Percentiles rank a stretch among this genome's conserved stretches.
Conservation (phyloP, 1,284 basidiomycete species). For the Cystobasidium slooffiae region DNA sequence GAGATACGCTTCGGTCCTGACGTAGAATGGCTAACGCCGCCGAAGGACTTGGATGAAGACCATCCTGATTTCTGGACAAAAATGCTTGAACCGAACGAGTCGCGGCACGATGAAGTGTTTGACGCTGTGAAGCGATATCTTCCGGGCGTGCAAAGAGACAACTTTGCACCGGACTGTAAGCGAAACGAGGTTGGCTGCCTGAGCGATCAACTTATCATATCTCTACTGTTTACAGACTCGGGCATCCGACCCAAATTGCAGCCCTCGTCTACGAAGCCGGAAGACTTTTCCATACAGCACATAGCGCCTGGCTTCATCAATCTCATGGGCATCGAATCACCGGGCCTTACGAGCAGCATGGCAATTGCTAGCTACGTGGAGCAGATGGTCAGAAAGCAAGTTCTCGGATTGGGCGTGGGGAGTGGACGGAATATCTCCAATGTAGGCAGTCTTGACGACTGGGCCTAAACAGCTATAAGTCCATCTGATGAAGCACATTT, state of each 20-base stretch:
- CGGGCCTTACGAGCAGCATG: conserved; percentile 62
- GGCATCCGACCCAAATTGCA: conserved; percentile 90
- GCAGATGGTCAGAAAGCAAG: conserved; percentile 57
- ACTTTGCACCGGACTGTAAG: conserved; percentile 75
- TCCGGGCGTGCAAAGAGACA: conserved; percentile 68
- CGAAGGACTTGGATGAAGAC: conserved; percentile 58
- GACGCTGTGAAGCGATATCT: conserved; percentile 66
- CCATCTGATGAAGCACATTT: neutral
- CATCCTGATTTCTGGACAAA: conserved; percentile 75
- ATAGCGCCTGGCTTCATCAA: conserved; percentile 67
- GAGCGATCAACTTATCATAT: neutral
- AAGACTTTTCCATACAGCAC: conserved; percentile 71
- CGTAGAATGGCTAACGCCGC: conserved; percentile 76
- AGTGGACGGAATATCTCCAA: conserved; percentile 57
- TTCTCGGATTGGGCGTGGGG: conserved; percentile 64
- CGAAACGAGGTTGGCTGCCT: neutral
- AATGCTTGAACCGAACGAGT: conserved; percentile 69
- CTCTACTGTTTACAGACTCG: conserved; percentile 61
- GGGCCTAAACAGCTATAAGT: conserved; percentile 8
- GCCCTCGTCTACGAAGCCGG: conserved; percentile 73
- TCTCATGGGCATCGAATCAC: conserved; percentile 64
- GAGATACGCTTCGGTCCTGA: conserved; percentile 93
- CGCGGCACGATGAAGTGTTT: conserved; percentile 71
- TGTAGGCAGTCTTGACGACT: conserved; percentile 48
- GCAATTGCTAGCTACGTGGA: conserved; percentile 62